Evolutionary conservation across 192 early-diverging fungal genomes (phyloP).

Genomic region (Linnemannia schmuckeri): DNA sequence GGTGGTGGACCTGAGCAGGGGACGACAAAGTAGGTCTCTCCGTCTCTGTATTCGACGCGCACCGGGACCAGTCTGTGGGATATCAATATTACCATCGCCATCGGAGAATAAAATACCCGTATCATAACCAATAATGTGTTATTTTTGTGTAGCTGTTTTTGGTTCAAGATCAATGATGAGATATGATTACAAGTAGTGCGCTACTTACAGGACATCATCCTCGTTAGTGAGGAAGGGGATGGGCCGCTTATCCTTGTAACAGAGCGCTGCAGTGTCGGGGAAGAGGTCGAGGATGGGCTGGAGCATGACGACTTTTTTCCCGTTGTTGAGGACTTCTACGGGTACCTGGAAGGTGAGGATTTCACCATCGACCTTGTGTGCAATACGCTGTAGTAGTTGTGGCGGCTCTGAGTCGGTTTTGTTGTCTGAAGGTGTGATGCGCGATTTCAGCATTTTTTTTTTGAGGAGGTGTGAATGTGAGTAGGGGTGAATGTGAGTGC

Average conservation of each 20-base stretch:
- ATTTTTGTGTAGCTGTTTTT: too few relatives aligned
- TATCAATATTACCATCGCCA: too few relatives aligned
- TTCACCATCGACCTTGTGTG: not conserved
- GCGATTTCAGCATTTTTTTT: not conserved
- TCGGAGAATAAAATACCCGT: not conserved
- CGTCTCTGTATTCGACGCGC: constrained; percentile 6
- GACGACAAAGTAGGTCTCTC: constrained; percentile 12
- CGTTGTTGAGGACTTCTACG: not conserved
- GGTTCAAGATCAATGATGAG: too few relatives aligned
- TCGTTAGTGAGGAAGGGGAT: constrained; percentile 23
- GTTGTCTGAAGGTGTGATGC: not conserved
- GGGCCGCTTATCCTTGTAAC: not conserved
- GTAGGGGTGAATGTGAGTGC: not conserved
- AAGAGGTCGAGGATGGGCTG: constrained; percentile 32
- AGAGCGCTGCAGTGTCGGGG: constrained; percentile 16
- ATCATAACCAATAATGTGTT: not conserved
- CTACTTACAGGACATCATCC: constrained; percentile 29
- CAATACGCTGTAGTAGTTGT: not conserved
- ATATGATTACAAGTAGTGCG: too few relatives aligned
- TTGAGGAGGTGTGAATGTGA: not conserved
- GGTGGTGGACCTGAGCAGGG: not conserved
- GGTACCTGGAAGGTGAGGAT: not conserved
- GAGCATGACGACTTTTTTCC: constrained; percentile 17
- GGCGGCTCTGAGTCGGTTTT: not conserved
- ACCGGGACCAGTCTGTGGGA: constrained; percentile 26